phyloP scores from a whole-genome alignment of 305 asterid species.

The Galium porrigens region DNA sequence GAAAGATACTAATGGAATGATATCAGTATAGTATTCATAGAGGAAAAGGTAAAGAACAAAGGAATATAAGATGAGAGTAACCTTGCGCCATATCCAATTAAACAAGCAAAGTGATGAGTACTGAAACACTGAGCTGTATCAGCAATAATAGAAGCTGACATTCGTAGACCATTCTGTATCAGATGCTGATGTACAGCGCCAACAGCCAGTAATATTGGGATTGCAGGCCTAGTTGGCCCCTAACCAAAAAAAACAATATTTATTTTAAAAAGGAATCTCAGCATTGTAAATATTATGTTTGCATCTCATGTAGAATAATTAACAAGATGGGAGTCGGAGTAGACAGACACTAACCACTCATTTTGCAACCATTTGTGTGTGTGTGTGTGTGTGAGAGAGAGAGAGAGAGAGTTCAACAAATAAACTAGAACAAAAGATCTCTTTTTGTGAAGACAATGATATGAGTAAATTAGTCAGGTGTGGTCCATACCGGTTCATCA shows the following conservation, averaged over 20 bases:
- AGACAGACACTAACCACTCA: not conserved
- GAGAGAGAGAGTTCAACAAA: not conserved
- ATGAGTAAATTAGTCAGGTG: not conserved
- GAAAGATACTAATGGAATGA: not conserved
- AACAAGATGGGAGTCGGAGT: not conserved
- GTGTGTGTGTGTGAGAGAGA: not conserved
- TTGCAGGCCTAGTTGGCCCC: conserved; percentile 90
- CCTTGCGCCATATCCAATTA: conserved; percentile 99
- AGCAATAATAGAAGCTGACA: conserved; percentile 94
- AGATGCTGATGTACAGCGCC: conserved; percentile 97
- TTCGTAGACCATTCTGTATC: conserved; percentile 85
- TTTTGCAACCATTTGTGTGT: not conserved
- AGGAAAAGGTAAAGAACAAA: not conserved
- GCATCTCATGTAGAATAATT: conserved; percentile 6
- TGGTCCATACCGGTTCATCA: conserved; percentile 64
- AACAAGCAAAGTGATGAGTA: conserved; percentile 96
- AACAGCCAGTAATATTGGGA: conserved; percentile 89
- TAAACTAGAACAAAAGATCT: not conserved
- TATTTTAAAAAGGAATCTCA: not conserved
- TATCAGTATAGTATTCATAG: not conserved
- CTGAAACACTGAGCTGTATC: conserved; percentile 99
- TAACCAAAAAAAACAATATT: conserved; percentile 22
- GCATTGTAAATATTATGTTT: not conserved
- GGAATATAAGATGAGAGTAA: conserved; percentile 21
- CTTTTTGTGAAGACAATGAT: not conserved